Percentiles rank a stretch among this genome's conserved stretches.
Conservation (phyloP, 2,329 filamentous ascomycete species). For the Ophiocordyceps unilateralis region DNA sequence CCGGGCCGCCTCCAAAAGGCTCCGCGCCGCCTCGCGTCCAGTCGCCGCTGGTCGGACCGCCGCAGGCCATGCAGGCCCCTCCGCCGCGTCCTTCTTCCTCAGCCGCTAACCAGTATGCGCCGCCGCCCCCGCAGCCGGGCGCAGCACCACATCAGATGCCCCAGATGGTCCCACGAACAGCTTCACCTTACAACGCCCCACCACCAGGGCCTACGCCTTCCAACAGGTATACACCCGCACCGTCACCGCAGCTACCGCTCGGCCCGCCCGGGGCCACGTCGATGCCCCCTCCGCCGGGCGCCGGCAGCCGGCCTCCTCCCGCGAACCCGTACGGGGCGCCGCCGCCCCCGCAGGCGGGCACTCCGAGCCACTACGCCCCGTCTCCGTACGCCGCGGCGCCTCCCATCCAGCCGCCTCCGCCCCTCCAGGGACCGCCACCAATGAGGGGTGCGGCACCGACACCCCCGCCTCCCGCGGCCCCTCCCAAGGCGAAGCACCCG, state of each 20-base stretch:
- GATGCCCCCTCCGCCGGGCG: slow-evolving; percentile 22
- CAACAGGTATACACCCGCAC: slow-evolving; percentile 59
- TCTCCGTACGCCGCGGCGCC: slow-evolving; percentile 18
- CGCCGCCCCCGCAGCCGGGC: slow-evolving; percentile 36
- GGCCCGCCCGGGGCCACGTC: slow-evolving; percentile 23
- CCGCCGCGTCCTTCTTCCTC: slow-evolving; percentile 46
- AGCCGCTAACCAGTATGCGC: slow-evolving; percentile 35
- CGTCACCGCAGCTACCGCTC: slow-evolving; percentile 32
- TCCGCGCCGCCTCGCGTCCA: slow-evolving; percentile 50
- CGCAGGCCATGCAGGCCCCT: slow-evolving; percentile 31
- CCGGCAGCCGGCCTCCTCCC: slow-evolving; percentile 26
- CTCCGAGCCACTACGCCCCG: slow-evolving; percentile 16
- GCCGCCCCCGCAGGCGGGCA: slow-evolving; percentile 27
- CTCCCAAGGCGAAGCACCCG: slow-evolving; percentile 50
- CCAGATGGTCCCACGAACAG: slow-evolving; percentile 50
- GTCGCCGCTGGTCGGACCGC: slow-evolving; percentile 46
- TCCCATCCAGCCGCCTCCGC: slow-evolving; percentile 18
- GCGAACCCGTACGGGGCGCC: slow-evolving; percentile 25
- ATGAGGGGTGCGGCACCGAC: slow-evolving; percentile 16
- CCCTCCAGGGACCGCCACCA: slow-evolving; percentile 22
- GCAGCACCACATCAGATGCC: slow-evolving; percentile 39
- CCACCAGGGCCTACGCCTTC: slow-evolving; percentile 51
- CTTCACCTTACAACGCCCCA: slow-evolving; percentile 76
- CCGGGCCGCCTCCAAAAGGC: slow-evolving; percentile 73
- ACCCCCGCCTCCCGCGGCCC: slow-evolving; percentile 28